Evolutionary conservation across 129 eudicot genomes (phyloP).

Genomic region (Silybum marianum): DNA sequence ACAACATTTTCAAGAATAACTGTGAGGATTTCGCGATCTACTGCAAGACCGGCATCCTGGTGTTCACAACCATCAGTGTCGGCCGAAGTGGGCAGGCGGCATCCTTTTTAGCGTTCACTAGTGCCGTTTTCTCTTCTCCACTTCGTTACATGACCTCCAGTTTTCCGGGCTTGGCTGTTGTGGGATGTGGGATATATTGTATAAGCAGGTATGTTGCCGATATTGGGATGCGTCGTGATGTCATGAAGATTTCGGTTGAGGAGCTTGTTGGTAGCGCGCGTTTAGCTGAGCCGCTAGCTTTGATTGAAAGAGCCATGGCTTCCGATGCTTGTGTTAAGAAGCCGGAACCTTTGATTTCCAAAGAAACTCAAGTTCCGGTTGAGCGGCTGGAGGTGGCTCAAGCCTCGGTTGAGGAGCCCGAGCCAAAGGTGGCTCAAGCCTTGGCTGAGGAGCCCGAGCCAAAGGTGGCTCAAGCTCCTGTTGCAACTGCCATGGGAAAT

Average conservation of each 20-base stretch:
- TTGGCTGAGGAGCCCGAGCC: background rate
- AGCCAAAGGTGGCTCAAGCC: slow-evolving; percentile 1
- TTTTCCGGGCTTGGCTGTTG: slow-evolving; percentile 64
- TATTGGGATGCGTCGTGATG: slow-evolving; percentile 85
- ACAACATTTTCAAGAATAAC: slow-evolving; percentile 81
- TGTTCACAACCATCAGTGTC: slow-evolving; percentile 62
- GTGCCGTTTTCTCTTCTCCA: slow-evolving; percentile 75
- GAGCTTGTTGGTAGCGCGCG: slow-evolving; percentile 50
- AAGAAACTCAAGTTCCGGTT: slow-evolving; percentile 4
- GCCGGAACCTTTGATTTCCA: slow-evolving; percentile 10
- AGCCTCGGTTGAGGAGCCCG: slow-evolving; percentile 10
- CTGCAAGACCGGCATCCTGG: slow-evolving; percentile 84
- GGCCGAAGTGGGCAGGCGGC: slow-evolving; percentile 92
- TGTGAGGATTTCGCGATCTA: slow-evolving; percentile 95
- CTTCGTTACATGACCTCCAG: slow-evolving; percentile 74
- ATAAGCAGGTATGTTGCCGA: slow-evolving; percentile 71
- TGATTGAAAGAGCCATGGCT: slow-evolving; percentile 1
- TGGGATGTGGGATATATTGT: slow-evolving; percentile 80
- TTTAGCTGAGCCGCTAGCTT: slow-evolving; percentile 21
- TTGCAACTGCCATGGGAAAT: background rate
- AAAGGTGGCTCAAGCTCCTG: background rate
- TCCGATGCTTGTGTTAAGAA: slow-evolving; percentile 23
- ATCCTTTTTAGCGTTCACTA: slow-evolving; percentile 72
- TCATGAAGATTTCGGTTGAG: slow-evolving; percentile 70
- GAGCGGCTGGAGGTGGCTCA: slow-evolving; percentile 18